Evolutionary conservation across 192 early-diverging fungal genomes (phyloP), one percentile per base, ranked within the genome.

Genomic region (Polychytrium aggregatum): DNA sequence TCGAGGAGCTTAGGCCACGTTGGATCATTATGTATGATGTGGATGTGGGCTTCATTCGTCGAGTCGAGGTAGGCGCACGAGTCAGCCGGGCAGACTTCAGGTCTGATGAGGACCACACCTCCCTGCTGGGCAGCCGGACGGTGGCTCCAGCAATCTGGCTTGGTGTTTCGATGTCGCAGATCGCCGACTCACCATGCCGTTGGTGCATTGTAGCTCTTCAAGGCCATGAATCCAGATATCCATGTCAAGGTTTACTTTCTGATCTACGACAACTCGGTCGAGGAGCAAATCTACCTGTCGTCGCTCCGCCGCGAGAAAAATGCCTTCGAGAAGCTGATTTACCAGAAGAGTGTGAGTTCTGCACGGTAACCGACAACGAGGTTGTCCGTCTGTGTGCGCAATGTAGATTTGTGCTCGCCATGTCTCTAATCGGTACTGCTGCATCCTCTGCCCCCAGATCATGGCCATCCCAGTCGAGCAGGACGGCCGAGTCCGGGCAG

Each of bases 11-110:
- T 7, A 53, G 72, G 26, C 95, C 95, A 10, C 60, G 75, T 18
- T 85, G 79, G 27, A 82, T 98, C 17, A 72, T 98, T 18, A 82
- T 97, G 79, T 97, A 92, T 56, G 85, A 92, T 50, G 88, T 90
- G 1, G 81, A 90, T 47, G 68, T 85, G 0, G 82, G 70, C 17
- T 97, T 95, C 73, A 72, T 98, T 18, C 72, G 92, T 14, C 63
- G 87, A 46, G 64, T 95, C 13, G 95, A 98, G 66, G 70, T 88
- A 55, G 11, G 22, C n/a, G n/a, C 16, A 25, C 11, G 40, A 24
- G 18, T 11, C 16, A 14, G 24, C 2, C 13, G 24, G 50, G 10
- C 14, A 0, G 30, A 25, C 16, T 20, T n/a, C 26, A n/a, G n/a
- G n/a, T n/a, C n/a, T n/a, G n/a, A n/a, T n/a, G n/a, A n/a, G n/a